A percentile compares a stretch with the other conserved stretches of the same genome.
Evolutionary conservation across 2,329 filamentous ascomycete species (phyloP).

Genomic region (Eutypa lata): DNA sequence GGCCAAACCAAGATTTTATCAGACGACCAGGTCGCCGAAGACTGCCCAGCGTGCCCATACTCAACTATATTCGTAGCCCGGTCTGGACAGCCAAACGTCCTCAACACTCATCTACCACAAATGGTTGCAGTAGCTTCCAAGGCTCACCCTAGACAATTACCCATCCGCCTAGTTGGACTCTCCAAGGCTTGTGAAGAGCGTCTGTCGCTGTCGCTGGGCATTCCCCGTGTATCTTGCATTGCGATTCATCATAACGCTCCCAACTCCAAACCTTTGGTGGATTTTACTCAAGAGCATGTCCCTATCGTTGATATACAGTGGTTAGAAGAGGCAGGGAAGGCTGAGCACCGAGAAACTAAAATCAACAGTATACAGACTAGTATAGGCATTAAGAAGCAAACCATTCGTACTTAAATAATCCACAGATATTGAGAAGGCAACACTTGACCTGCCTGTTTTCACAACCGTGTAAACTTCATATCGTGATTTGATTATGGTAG

Average conservation of each 20-base stretch:
- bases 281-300: slow-evolving; percentile 53
- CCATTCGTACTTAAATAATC: neutral
- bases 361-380: slow-evolving; percentile 42
- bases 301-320: slow-evolving; percentile 52
- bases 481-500: neutral
- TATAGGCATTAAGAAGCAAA: slow-evolving; percentile 35
- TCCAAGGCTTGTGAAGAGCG: slow-evolving; percentile 57
- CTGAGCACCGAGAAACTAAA: slow-evolving; percentile 43
- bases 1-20: neutral
- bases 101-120: slow-evolving; percentile 59
- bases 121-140: slow-evolving; percentile 50
- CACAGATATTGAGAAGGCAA: neutral
- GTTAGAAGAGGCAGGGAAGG: slow-evolving; percentile 44
- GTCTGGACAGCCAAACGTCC: slow-evolving; percentile 53
- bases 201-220: slow-evolving; percentile 53
- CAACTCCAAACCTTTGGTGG: slow-evolving; percentile 52
- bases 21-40: slow-evolving; percentile 1
- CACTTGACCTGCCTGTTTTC: too few species aligned
- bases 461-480: too few species aligned
- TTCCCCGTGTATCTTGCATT: slow-evolving; percentile 64
- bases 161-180: slow-evolving; percentile 59
- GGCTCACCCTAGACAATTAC: slow-evolving; percentile 31
- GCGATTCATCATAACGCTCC: slow-evolving; percentile 57
- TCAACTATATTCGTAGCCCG: slow-evolving; percentile 56
- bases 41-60: slow-evolving; percentile 31